phyloP scores from a whole-genome alignment of 75 land plant genomes.

The Selaginella moellendorffii region DNA sequence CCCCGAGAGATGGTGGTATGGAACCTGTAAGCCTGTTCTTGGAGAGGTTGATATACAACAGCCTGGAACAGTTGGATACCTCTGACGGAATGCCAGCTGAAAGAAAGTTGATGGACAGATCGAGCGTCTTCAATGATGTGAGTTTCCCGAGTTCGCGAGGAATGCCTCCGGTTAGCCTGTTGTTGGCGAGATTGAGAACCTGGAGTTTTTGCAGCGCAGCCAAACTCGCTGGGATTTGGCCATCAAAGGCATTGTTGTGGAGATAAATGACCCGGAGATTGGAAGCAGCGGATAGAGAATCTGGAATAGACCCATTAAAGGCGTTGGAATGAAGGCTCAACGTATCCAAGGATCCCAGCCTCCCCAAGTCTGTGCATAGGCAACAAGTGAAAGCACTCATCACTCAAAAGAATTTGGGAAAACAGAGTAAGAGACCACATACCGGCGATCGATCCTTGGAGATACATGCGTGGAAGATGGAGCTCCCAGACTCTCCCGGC shows the following conservation, averaged over 20 bases:
- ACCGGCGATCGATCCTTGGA: conserved; percentile 51
- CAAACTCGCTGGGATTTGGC: conserved; percentile 13
- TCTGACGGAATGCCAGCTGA: conserved; percentile 35
- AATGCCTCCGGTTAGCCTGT: not conserved
- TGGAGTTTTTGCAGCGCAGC: not conserved
- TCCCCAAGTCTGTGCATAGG: conserved; percentile 24
- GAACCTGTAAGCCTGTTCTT: conserved; percentile 34
- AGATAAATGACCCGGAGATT: conserved; percentile 36
- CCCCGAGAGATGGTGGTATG: conserved; percentile 40
- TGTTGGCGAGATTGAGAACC: not conserved
- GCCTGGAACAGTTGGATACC: conserved; percentile 4
- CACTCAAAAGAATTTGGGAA: no score
- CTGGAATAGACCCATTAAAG: conserved; percentile 59
- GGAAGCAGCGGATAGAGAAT: conserved; percentile 28
- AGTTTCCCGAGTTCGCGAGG: not conserved
- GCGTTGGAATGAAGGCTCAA: conserved; percentile 61
- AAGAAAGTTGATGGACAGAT: conserved; percentile 45
- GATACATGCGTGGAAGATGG: conserved; percentile 53
- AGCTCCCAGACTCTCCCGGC: conserved; percentile 44
- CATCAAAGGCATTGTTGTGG: conserved; percentile 39
- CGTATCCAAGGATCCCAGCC: conserved; percentile 34
- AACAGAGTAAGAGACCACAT: not conserved
- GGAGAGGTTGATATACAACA: conserved; percentile 40
- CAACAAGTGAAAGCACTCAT: no score
- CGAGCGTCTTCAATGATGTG: conserved; percentile 24